phyloP scores from a whole-genome alignment of 352 stramenopile genomes.

The Globisporangium sylvaticum region DNA sequence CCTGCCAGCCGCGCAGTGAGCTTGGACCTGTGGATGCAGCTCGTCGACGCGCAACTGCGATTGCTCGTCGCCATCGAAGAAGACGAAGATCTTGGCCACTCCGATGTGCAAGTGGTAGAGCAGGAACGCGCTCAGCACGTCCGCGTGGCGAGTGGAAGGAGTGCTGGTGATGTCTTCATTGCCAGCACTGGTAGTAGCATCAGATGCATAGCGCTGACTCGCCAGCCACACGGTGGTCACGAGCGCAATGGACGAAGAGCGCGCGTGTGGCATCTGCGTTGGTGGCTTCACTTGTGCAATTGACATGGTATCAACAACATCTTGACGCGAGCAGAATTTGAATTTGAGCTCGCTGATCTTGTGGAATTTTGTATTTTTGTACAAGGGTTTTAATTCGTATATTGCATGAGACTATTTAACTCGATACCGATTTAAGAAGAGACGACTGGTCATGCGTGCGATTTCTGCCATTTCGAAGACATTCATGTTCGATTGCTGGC shows the following conservation, averaged over 20 bases:
- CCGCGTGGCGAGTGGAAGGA: constrained; percentile 10
- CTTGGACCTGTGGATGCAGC: constrained; percentile 17
- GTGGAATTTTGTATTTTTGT: too few species aligned
- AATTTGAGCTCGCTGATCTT: too few species aligned
- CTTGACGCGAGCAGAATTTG: too few species aligned
- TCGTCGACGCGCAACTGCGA: constrained; percentile 13
- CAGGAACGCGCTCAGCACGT: constrained; percentile 32
- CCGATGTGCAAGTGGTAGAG: constrained; percentile 35
- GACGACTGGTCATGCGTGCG: too few species aligned
- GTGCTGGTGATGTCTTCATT: neutral
- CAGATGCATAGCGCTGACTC: neutral
- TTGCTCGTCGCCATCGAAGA: constrained; percentile 26
- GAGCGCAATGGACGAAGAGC: constrained; percentile 23
- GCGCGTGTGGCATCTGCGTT: neutral
- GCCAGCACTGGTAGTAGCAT: neutral
- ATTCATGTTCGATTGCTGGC: too few species aligned
- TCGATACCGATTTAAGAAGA: too few species aligned
- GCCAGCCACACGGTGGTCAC: constrained; percentile 39
- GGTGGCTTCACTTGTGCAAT: too few species aligned
- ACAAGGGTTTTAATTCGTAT: too few species aligned
- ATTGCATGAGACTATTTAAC: too few species aligned
- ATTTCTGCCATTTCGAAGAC: too few species aligned
- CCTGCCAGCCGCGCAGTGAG: constrained; percentile 9
- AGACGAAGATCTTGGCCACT: constrained; percentile 31
- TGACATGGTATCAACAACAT: too few species aligned